These are phyloP conservation scores for Garcia nutans DNA, from an alignment of 345 rosid genomes.

Conservation along the genomic window DNA sequence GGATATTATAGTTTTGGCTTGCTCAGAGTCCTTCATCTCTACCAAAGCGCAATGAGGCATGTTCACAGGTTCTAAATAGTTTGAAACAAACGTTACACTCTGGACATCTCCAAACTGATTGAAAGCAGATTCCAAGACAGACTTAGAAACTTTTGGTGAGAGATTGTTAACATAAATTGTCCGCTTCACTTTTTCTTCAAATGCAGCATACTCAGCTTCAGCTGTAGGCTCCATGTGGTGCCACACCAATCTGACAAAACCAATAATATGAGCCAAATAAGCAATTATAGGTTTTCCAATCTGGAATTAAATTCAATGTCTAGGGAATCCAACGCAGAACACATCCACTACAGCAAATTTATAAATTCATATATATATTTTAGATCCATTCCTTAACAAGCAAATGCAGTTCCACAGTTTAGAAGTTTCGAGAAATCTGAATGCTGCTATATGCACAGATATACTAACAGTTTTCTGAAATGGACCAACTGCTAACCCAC, in stretches of 20 bases:
- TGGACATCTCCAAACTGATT: conserved; percentile 69
- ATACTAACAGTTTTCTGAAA: no score
- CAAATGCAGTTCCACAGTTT: background rate
- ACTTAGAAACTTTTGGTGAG: conserved; percentile 58
- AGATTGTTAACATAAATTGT: conserved; percentile 68
- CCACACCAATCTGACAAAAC: background rate
- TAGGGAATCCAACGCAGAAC: background rate
- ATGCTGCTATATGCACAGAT: no score
- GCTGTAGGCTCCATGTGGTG: conserved; percentile 5
- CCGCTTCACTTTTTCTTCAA: conserved; percentile 57
- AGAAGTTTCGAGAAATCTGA: background rate
- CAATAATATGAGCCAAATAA: background rate
- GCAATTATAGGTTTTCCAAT: background rate
- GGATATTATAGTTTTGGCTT: conserved; percentile 36
- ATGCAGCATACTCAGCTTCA: conserved; percentile 46
- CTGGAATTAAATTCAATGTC: no score
- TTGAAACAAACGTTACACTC: conserved; percentile 52
- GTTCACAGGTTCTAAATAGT: conserved; percentile 45
- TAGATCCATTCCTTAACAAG: background rate
- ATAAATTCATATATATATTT: no score
- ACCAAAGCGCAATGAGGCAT: conserved; percentile 53
- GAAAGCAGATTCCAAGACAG: conserved; percentile 52
- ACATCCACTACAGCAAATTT: no score
- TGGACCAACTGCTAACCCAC: background rate
- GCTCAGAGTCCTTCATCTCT: conserved; percentile 41